Evolutionary conservation across 345 rosid genomes (phyloP), one percentile per base, ranked within the genome.

Genomic region (Pistacia integerrima): DNA sequence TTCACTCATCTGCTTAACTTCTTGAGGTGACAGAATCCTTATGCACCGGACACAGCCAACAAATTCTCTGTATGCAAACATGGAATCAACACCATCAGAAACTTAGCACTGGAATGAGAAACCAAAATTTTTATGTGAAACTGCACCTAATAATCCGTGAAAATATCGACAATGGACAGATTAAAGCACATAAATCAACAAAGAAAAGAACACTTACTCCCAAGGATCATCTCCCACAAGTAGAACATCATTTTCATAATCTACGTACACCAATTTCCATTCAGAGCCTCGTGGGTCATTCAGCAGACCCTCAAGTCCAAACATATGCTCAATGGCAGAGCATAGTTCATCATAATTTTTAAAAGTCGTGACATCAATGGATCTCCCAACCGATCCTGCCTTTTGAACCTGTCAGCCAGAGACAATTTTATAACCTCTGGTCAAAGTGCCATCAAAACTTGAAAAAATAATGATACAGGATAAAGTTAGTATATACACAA

Each of bases 211-310:
- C 18, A 82, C 95, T 88, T 87, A 97, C 99, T 97, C 97, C 99
- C 98, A 97, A 22, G 98, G 99, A 81, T 94, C 99, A 83, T 97
- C 99, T 41, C 99, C 98, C 3, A 97, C 95, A 11, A 97, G 97
- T 11, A 94, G 91, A 76, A 94, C 98, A 66, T 97, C 99, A 58
- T 88, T 92, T 85, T 94, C 99, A 60, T 90, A 94, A 83, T 97
- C 99, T 57, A 97, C 99, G 46, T 94, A 97, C 11, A 96, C 99
- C 64, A 94, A 83, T 76, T 93, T 94, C 99, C 99, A 96, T 18
- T 93, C 95, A 0, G 97, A 90, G 64, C 90, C 97, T 77, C 90
- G 88, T 0, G 92, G 94, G 62, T 86, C 87, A 74, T 87, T 87
- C 7, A 96, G 99, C 70, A 94, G 83, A 46, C 98, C 99, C 82